Base-by-base conservation (phyloP, 257 asterid genomes). In the Anisodus acutangulus region DNA sequence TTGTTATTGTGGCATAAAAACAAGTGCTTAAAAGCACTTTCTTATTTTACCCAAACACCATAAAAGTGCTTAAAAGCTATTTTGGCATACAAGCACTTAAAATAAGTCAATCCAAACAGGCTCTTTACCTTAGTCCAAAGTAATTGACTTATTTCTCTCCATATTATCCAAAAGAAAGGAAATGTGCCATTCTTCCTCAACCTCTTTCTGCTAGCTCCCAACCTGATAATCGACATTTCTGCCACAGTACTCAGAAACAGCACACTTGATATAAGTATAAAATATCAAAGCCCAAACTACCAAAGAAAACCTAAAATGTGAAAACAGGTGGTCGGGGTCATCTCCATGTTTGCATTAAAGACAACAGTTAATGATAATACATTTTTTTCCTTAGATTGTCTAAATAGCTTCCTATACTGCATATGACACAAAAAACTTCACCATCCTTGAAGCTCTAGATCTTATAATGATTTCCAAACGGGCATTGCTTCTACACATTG, bases 381-480 rank as follows among this genome's bases (percentile, higher is more conserved):
- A 37, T 37, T 68, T 37, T 67, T 68, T 68, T 4, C 53, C 26
- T 9, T 22, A 22, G 16, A 68, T 68, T 68, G 26, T 16, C 41
- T 26, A 68, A 41, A 4, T 9, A 70, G 22, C 0, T 17, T 70
- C 37, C 55, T 70, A 70, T 43, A 43, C 37, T 39, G 79, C 70
- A 64, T 70, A 70, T 16, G 54, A 70, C 37, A 70, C 4, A 70
- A 57, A 43, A 68, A 17, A 4, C 10, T 71, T 17, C 39, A 71
- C 37, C 58, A 71, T 72, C 59, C 59, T 58, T 47, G 80, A 72
- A 19, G 80, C 80, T 72, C 80, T 19, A 47, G 80, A 72, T n/a
- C 41, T 45, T n/a, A 45, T 45, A 72, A 72, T 72, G 58, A 72
- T 72, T 72, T 45, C 59, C 80, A 70, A 43, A 41, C 35, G 16